These are phyloP conservation scores for Hymenochaete sp. DNA, from an alignment of 1,284 basidiomycete species.

Conservation along the genomic window DNA sequence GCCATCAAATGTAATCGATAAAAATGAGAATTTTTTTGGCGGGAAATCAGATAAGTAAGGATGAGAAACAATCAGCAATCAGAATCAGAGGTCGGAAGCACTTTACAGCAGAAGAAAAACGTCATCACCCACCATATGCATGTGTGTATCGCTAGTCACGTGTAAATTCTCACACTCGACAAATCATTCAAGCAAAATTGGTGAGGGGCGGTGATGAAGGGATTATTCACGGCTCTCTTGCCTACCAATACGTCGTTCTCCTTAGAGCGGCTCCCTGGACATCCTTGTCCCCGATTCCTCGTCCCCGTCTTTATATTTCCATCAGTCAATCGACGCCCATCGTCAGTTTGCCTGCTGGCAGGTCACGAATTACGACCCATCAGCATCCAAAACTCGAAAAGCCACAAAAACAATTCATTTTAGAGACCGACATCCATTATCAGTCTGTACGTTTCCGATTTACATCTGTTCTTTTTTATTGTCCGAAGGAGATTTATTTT, in stretches of 20 bases:
- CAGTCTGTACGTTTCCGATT: slow-evolving; percentile 44
- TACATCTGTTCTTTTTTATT: slow-evolving; percentile 17
- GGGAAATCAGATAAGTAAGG: slow-evolving; percentile 2
- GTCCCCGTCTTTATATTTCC: slow-evolving; percentile 9
- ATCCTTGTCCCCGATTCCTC: slow-evolving; percentile 7
- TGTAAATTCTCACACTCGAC: background rate
- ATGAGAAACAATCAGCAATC: slow-evolving; percentile 7
- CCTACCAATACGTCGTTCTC: slow-evolving; percentile 15
- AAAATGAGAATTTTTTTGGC: too few relatives aligned
- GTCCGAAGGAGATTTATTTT: slow-evolving; percentile 12
- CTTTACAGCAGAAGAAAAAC: background rate
- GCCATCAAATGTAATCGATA: too few relatives aligned
- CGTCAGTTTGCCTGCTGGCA: slow-evolving; percentile 72
- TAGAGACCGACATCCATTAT: slow-evolving; percentile 21
- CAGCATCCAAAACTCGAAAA: slow-evolving; percentile 24
- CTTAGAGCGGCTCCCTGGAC: slow-evolving; percentile 10
- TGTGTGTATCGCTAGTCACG: background rate
- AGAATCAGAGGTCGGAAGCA: background rate
- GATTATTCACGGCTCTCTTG: slow-evolving; percentile 5
- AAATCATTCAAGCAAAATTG: background rate
- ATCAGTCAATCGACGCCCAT: slow-evolving; percentile 20
- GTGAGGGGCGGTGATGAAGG: background rate
- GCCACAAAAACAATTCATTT: slow-evolving; percentile 11
- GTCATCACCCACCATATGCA: background rate
- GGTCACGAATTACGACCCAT: slow-evolving; percentile 75